Evolutionary conservation across 2,329 filamentous ascomycete species (phyloP).

Genomic region (Ramularia collo-cygni): DNA sequence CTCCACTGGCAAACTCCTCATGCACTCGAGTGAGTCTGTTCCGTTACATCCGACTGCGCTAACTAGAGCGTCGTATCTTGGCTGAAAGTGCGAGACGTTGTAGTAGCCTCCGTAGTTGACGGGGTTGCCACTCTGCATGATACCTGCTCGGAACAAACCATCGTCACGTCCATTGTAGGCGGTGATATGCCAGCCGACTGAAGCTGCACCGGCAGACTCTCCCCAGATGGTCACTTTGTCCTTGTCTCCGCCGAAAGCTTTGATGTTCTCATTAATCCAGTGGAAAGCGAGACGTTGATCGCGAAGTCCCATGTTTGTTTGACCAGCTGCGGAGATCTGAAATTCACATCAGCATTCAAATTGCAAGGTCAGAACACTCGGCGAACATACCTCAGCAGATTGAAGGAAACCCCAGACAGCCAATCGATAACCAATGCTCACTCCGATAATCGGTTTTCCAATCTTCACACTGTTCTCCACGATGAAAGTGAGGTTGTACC

Average conservation of each 20-base stretch:
- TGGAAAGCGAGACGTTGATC: constrained; percentile 41
- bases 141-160: constrained; percentile 40
- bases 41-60: constrained; percentile 1
- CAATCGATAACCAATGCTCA: constrained; percentile 59
- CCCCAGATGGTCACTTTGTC: constrained; percentile 39
- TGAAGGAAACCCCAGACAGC: constrained; percentile 64
- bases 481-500: constrained; percentile 58
- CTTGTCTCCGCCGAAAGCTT: constrained; percentile 68
- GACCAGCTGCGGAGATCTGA: constrained; percentile 44
- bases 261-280: constrained; percentile 40
- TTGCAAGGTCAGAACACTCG: no score
- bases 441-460: constrained; percentile 48
- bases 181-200: constrained; percentile 41
- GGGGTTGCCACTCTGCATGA: constrained; percentile 38
- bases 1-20: no score
- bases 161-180: constrained; percentile 44
- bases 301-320: constrained; percentile 43
- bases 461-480: constrained; percentile 41
- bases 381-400: constrained; percentile 34
- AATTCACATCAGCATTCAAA: no score
- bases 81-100: constrained; percentile 36
- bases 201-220: constrained; percentile 36
- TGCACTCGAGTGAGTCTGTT: neutral
- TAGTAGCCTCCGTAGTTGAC: constrained; percentile 20
- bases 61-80: constrained; percentile 58